Conservation (phyloP, 164 flowering plant species). For the Taxillus chinensis region DNA sequence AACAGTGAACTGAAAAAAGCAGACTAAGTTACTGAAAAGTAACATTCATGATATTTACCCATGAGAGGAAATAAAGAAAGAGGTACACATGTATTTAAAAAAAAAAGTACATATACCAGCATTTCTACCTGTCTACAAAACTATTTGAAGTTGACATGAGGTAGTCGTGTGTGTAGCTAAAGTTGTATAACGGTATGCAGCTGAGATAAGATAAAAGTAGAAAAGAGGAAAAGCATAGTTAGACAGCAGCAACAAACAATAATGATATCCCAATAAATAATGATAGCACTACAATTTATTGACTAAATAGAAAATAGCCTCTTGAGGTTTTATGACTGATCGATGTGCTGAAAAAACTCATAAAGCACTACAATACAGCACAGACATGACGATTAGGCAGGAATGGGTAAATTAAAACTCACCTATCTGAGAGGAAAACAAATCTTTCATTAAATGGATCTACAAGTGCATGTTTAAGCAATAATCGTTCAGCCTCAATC, state of each 20-base stretch:
- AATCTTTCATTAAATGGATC: constrained; percentile 75
- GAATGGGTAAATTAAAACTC: constrained; percentile 7
- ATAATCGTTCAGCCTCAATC: constrained; percentile 86
- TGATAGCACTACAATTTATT: no score
- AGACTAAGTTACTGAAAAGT: not conserved
- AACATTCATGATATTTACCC: not conserved
- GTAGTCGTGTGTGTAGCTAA: constrained; percentile 90
- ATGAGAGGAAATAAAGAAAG: not conserved
- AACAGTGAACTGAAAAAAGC: no score
- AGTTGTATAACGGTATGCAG: constrained; percentile 92
- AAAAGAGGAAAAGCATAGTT: constrained; percentile 6
- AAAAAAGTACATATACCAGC: constrained; percentile 1
- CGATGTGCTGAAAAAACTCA: no score
- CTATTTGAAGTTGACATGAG: constrained; percentile 86
- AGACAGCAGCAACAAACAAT: constrained; percentile 6
- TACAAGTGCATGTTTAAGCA: constrained; percentile 68
- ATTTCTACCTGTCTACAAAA: constrained; percentile 89
- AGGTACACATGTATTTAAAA: not conserved
- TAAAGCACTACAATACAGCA: not conserved
- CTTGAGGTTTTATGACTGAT: no score
- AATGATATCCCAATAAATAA: not conserved
- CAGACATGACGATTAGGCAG: not conserved
- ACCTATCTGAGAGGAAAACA: constrained; percentile 92
- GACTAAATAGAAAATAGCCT: no score
- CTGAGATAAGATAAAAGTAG: constrained; percentile 44